Base-by-base conservation (phyloP, 2,329 filamentous ascomycete species). In the Cladophialophora chaetospira region DNA sequence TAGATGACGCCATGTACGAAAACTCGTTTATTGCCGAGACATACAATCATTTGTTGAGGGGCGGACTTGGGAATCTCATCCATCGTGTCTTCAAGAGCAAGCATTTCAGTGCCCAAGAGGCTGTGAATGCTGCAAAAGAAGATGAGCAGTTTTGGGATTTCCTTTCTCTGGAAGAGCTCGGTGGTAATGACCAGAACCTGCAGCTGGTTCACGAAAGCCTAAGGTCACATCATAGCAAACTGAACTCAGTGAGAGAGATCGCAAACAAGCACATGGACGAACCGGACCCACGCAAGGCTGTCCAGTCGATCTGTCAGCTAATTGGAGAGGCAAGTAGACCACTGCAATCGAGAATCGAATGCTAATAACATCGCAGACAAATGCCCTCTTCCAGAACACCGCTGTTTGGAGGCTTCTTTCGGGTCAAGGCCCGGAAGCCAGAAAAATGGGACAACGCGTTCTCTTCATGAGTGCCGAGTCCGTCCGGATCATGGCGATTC, bases 1-100 rank as follows among this genome's bases (percentile, higher is more conserved):
- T 76, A 11, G 79, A 89, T 55, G 94, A 99, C 69, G 82, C 90
- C 26, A 86, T 91, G 70, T 99, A 97, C 69, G 87, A 87, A 60
- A 99, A 97, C 70, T 74, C 80, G 11, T 79, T 83, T 57, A 88
- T 99, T 60, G 84, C 88, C 42, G 79, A 83, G 11, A 80, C 85
- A 57, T 97, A 97, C 73, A 88, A 88, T 69, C 94, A 91, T 67
- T 81, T 86, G 26, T 78, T 99, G 25, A 86, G 89, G 69, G 80
- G 82, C 35, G 88, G 88, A 0, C 75, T 97, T 4, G 94, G 94
- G 2, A 97, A 97, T 67, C 75, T 97, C 11, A 75, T 88, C 3
- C 84, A 83, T 57, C 84, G 94, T 28, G 77, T 96, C 9, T 84
- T 85, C 40, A 81, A 84, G 47, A 79, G 83, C 28, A 87, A 86